Conservation (phyloP, 2,329 filamentous ascomycete species). For the Aspergillus sp. region DNA sequence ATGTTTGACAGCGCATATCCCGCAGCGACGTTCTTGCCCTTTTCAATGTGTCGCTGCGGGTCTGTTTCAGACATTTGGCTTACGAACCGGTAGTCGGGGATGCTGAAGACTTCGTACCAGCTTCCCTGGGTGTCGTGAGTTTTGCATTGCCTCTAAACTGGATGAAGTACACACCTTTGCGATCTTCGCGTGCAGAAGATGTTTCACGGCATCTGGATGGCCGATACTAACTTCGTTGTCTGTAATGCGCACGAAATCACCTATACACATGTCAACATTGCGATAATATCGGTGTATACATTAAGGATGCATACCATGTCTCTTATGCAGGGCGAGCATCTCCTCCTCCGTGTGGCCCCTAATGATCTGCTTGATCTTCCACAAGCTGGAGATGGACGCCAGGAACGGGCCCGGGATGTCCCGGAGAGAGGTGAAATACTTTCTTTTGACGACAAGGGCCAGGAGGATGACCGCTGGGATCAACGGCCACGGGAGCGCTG, state of each 20-base stretch:
- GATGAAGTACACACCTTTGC: constrained; percentile 17
- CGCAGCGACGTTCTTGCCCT: constrained; percentile 36
- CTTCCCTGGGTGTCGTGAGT: constrained; percentile 31
- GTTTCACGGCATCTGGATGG: constrained; percentile 47
- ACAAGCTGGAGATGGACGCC: constrained; percentile 46
- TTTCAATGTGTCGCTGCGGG: constrained; percentile 39
- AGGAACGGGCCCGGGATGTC: constrained; percentile 49
- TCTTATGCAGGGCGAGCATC: constrained; percentile 43
- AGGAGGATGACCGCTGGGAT: not conserved
- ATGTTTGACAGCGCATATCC: constrained; percentile 38
- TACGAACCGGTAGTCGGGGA: constrained; percentile 48
- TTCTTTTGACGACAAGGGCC: constrained; percentile 25
- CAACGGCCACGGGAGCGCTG: not conserved
- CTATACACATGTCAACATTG: constrained; percentile 19
- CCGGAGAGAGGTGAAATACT: constrained; percentile 54
- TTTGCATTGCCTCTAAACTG: not conserved
- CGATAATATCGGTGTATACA: too few species aligned
- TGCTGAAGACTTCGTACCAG: constrained; percentile 42
- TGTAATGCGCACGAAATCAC: constrained; percentile 50
- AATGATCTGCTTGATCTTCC: constrained; percentile 45
- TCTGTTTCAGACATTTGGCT: constrained; percentile 47
- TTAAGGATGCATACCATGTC: constrained; percentile 31
- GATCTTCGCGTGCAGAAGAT: constrained; percentile 39
- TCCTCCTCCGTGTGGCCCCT: constrained; percentile 46
- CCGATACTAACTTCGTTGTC: constrained; percentile 51